Evolutionary conservation across 2,329 filamentous ascomycete genomes (phyloP).

Genomic region (Paraphoma chrysanthemicola): DNA sequence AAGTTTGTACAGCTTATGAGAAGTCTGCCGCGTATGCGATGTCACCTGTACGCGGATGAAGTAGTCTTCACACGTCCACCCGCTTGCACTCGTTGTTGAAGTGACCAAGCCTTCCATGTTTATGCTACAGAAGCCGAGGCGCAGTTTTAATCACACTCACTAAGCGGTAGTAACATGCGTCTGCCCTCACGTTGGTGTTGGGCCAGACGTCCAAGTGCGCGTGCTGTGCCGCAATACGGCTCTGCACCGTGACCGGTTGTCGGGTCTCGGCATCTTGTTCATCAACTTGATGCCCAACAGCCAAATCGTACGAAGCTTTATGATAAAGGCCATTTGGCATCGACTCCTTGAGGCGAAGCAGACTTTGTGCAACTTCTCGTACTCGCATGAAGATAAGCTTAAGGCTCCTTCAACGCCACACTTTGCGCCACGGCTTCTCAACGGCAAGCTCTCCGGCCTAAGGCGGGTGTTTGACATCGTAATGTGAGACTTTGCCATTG

Average conservation of each 20-base stretch:
- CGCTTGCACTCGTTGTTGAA: no score
- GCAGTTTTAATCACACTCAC: no score
- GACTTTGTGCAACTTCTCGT: not conserved
- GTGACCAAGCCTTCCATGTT: no score
- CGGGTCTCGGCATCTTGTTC: not conserved
- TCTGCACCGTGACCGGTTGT: not conserved
- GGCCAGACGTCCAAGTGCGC: not conserved
- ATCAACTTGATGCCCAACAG: not conserved
- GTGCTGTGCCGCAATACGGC: not conserved
- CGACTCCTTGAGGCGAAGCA: not conserved
- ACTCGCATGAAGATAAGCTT: not conserved
- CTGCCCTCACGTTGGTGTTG: not conserved
- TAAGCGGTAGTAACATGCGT: not conserved
- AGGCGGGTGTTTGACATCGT: conserved; percentile 3
- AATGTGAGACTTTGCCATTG: not conserved
- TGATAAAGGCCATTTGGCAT: not conserved
- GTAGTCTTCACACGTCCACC: no score
- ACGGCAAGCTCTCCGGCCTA: not conserved
- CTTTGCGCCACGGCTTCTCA: not conserved
- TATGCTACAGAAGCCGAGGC: no score
- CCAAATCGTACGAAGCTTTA: not conserved
- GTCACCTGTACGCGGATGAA: no score
- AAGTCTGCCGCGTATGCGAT: no score
- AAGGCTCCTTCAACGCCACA: not conserved
- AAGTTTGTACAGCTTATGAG: no score